Conservation (phyloP, 2,329 filamentous ascomycete species). For the Gremmenia infestans region DNA sequence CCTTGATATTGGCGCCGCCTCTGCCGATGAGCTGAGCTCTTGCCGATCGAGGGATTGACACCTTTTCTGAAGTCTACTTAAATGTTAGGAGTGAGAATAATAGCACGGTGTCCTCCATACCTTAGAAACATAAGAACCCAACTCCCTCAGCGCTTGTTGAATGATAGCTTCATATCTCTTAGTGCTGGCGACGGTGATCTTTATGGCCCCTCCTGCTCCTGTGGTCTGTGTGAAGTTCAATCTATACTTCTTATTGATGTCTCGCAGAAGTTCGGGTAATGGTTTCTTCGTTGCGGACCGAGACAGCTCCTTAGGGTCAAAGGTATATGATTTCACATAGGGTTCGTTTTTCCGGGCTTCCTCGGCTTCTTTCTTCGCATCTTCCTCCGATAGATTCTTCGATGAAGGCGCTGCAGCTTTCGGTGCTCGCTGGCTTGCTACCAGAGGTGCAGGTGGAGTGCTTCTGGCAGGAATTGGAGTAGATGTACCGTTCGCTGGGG, state of each 20-base stretch:
- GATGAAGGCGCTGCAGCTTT: too few species aligned
- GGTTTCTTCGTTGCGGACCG: slow-evolving; percentile 78
- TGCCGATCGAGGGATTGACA: slow-evolving; percentile 77
- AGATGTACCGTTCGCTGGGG: slow-evolving; percentile 38
- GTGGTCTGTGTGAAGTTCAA: slow-evolving; percentile 75
- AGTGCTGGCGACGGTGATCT: slow-evolving; percentile 81
- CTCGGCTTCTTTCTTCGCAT: too few species aligned
- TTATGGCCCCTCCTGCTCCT: slow-evolving; percentile 65
- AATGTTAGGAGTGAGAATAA: too few species aligned
- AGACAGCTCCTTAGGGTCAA: slow-evolving; percentile 62
- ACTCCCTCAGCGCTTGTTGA: slow-evolving; percentile 81
- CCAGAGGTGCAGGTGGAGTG: slow-evolving; percentile 22
- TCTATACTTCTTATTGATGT: slow-evolving; percentile 89
- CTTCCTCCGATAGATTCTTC: too few species aligned
- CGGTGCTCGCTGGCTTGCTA: slow-evolving; percentile 49
- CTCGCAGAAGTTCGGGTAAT: slow-evolving; percentile 76
- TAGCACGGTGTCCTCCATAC: background rate
- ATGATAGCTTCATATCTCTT: slow-evolving; percentile 61
- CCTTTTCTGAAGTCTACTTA: slow-evolving; percentile 58
- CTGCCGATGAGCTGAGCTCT: slow-evolving; percentile 91
- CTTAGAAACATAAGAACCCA: slow-evolving; percentile 45
- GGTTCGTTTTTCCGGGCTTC: slow-evolving; percentile 30
- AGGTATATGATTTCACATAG: slow-evolving; percentile 9
- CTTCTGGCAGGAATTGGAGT: slow-evolving; percentile 58
- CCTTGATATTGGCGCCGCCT: slow-evolving; percentile 83